Conservation (phyloP, 1,284 basidiomycete genomes). For the Schizophyllum commune region DNA sequence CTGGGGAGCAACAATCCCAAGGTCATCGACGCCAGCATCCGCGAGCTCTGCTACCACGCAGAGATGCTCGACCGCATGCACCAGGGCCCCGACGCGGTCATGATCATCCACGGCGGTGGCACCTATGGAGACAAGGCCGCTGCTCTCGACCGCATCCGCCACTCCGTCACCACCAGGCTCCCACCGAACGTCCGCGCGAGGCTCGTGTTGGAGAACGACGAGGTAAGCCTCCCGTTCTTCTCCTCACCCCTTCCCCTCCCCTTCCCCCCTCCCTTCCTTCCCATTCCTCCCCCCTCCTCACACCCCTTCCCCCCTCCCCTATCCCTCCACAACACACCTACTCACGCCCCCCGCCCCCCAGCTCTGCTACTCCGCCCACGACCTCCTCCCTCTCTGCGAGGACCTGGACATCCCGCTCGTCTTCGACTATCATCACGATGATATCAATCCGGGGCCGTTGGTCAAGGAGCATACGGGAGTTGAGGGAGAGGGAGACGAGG, state of each 20-base stretch:
- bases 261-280: not conserved
- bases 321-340: too few relatives aligned
- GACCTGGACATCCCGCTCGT: constrained; percentile 78
- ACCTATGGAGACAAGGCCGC: constrained; percentile 74
- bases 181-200: constrained; percentile 61
- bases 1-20: constrained; percentile 68
- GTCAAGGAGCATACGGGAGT: too few relatives aligned
- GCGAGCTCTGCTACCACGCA: constrained; percentile 79
- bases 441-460: constrained; percentile 39
- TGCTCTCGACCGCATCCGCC: constrained; percentile 67
- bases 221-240: constrained; percentile 37
- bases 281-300: not conserved
- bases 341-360: constrained; percentile 26
- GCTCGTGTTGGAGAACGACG: constrained; percentile 88
- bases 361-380: constrained; percentile 86
- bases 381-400: constrained; percentile 76
- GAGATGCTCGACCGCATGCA: constrained; percentile 85
- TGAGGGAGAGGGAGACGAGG: too few relatives aligned
- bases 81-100: constrained; percentile 65
- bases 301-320: not conserved
- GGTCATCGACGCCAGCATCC: constrained; percentile 69
- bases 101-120: constrained; percentile 79
- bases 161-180: constrained; percentile 54
- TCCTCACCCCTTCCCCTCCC: not conserved
- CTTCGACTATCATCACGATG: constrained; percentile 79